phyloP scores from a whole-genome alignment of 2,329 filamentous ascomycete genomes.

The Verticillium nubilum region DNA sequence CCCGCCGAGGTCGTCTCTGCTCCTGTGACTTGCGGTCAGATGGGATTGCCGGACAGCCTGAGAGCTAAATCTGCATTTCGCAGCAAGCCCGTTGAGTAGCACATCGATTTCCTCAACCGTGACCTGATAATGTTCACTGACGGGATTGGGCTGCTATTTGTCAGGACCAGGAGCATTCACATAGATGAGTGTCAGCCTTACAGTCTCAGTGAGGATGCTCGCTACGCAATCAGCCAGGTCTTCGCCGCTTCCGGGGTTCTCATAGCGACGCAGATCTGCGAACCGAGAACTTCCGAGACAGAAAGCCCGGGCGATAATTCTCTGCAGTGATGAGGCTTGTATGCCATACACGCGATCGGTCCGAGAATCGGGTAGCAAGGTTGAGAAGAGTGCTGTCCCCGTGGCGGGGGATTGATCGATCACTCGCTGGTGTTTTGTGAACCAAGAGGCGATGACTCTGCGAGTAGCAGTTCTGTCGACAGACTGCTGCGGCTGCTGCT shows the following conservation, averaged over 20 bases:
- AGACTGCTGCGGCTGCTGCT: conserved; percentile 33
- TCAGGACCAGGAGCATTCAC: conserved; percentile 17
- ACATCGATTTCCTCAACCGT: conserved; percentile 69
- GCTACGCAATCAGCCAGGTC: conserved; percentile 72
- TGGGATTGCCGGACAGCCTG: conserved; percentile 44
- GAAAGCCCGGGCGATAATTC: conserved; percentile 61
- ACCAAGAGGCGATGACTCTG: conserved; percentile 58
- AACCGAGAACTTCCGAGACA: conserved; percentile 57
- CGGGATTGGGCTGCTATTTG: conserved; percentile 40
- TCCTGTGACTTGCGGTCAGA: conserved; percentile 16
- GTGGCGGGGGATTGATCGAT: conserved; percentile 54
- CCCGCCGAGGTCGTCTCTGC: conserved; percentile 41
- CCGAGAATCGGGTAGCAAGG: conserved; percentile 69
- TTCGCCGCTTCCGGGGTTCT: conserved; percentile 44
- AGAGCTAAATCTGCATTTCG: conserved; percentile 65
- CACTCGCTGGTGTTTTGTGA: conserved; percentile 51
- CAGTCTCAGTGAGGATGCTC: conserved; percentile 56
- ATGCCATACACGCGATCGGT: conserved; percentile 75
- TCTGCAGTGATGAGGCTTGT: conserved; percentile 55
- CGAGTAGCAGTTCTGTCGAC: conserved; percentile 18
- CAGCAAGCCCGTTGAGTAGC: conserved; percentile 60
- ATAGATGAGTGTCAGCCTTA: conserved; percentile 22
- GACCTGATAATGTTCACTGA: conserved; percentile 32
- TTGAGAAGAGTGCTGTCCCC: conserved; percentile 63
- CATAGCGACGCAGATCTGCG: conserved; percentile 59